Base-by-base conservation (phyloP, 2,329 filamentous ascomycete genomes). In the Fusarium multiceps region DNA sequence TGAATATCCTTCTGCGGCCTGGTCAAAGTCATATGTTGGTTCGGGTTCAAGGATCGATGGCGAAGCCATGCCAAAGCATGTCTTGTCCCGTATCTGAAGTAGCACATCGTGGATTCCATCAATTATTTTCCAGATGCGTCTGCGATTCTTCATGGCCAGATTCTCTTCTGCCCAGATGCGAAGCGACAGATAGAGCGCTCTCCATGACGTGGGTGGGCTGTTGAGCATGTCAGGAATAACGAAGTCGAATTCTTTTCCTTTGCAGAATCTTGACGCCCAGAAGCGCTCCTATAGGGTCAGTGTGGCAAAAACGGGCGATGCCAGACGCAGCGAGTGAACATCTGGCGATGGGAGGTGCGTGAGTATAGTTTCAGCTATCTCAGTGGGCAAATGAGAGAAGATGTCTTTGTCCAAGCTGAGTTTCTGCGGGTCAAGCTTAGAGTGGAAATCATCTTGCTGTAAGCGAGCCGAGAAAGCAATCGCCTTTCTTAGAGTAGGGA, bases 231-330 rank as follows among this genome's bases (percentile, higher is more conserved):
- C 66, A 13, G 27, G 23, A 5, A 72, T 32, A 23, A 23, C 23
- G 32, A 43, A 25, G 5, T 63, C 55, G 18, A 70, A 66, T 9
- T 72, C 66, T 21, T 40, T 23, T 2, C 42, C 62, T 18, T 41
- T 14, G 10, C 42, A 18, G 11, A 72, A 70, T 9, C 68, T 48
- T 2, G 70, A 72, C 21, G 20, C 40, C 70, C 66, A 72, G n/a
- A 72, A 72, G 3, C 32, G 45, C 16, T 69, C 66, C 2, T 45
- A 40, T 4, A 68, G 12, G 25, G 41, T 28, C 25, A 69, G 21
- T 1, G n/a, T 60, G 2, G 61, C 66, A 18, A 72, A 67, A 3
- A 30, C 63, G 13, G 41, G 62, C 2, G 68, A 72, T 2, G 68
- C 55, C 3, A 65, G 66, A 4, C 68, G 59, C 2, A 71, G 28